These are phyloP conservation scores for Fereydounia khargensis DNA, from an alignment of 1,284 basidiomycete species.

Conservation along the genomic window DNA sequence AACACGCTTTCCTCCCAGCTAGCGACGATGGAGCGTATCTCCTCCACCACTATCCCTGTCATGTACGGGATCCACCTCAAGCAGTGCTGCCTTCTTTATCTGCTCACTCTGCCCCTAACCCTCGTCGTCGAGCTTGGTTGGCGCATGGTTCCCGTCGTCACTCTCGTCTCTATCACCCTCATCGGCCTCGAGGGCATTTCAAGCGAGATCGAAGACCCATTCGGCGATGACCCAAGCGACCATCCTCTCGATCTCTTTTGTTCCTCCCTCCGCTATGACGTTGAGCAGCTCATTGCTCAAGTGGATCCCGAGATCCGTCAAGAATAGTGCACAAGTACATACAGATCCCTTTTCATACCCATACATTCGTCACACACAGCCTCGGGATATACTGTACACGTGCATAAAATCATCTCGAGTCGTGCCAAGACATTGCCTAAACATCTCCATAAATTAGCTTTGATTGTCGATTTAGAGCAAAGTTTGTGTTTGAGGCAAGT, in stretches of 20 bases:
- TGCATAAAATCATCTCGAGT: too few relatives aligned
- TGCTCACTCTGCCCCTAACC: slow-evolving; percentile 13
- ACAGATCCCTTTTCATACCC: too few relatives aligned
- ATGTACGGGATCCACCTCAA: slow-evolving; percentile 81
- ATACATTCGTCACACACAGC: too few relatives aligned
- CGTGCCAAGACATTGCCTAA: too few relatives aligned
- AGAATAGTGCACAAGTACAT: too few relatives aligned
- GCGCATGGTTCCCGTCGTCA: slow-evolving; percentile 75
- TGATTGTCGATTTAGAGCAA: too few relatives aligned
- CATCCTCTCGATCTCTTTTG: slow-evolving; percentile 28
- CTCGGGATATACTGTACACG: too few relatives aligned
- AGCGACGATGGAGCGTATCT: slow-evolving; percentile 73
- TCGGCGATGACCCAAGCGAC: slow-evolving; percentile 50
- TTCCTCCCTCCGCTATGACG: too few relatives aligned
- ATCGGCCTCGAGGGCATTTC: slow-evolving; percentile 93
- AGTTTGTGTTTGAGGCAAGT: too few relatives aligned
- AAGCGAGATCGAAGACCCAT: slow-evolving; percentile 84
- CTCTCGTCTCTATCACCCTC: slow-evolving; percentile 73
- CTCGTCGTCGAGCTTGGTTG: slow-evolving; percentile 17
- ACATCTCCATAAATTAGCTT: too few relatives aligned
- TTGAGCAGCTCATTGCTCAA: too few relatives aligned
- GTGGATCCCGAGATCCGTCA: too few relatives aligned
- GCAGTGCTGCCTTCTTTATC: slow-evolving; percentile 66
- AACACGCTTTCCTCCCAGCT: slow-evolving; percentile 77
- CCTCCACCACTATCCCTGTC: slow-evolving; percentile 15